Evolutionary conservation across 441 rosid genomes (phyloP).

Genomic region (Erysimum pusillum): DNA sequence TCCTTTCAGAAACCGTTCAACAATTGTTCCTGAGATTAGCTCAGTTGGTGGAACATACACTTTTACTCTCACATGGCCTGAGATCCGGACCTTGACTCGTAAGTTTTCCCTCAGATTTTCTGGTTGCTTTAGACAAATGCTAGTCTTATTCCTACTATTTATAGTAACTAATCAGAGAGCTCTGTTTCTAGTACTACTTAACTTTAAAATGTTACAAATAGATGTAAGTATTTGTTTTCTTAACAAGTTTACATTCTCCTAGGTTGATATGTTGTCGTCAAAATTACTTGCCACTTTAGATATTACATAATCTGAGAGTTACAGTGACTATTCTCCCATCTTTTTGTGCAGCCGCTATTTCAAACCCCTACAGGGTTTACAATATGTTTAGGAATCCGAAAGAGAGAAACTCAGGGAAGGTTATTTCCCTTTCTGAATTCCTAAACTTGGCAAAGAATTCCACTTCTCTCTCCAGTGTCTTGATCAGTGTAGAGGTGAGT

Average conservation of each 20-base stretch:
- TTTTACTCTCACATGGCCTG: slow-evolving; percentile 64
- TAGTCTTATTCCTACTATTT: not conserved
- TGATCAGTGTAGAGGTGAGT: slow-evolving; percentile 75
- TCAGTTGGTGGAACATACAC: slow-evolving; percentile 49
- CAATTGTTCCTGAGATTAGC: slow-evolving; percentile 47
- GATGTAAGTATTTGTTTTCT: too few species aligned
- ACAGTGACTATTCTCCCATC: rapidly evolving
- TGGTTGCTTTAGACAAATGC: not conserved
- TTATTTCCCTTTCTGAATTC: slow-evolving; percentile 64
- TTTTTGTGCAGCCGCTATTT: not conserved
- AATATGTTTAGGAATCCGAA: slow-evolving; percentile 60
- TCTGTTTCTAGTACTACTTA: not conserved
- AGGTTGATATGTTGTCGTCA: too few species aligned
- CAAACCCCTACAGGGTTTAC: not conserved
- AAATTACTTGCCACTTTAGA: too few species aligned
- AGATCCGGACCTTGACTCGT: slow-evolving; percentile 61
- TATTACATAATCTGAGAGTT: not conserved
- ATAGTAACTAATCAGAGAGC: not conserved
- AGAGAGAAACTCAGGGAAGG: slow-evolving; percentile 52
- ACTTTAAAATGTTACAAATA: too few species aligned
- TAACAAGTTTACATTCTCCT: too few species aligned
- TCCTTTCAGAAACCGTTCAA: slow-evolving; percentile 31
- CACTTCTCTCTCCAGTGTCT: slow-evolving; percentile 65
- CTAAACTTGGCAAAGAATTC: slow-evolving; percentile 64
- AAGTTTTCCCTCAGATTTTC: slow-evolving; percentile 41